Base-by-base conservation (phyloP, 768 basidiomycete genomes). In the Baorangia bicolor region DNA sequence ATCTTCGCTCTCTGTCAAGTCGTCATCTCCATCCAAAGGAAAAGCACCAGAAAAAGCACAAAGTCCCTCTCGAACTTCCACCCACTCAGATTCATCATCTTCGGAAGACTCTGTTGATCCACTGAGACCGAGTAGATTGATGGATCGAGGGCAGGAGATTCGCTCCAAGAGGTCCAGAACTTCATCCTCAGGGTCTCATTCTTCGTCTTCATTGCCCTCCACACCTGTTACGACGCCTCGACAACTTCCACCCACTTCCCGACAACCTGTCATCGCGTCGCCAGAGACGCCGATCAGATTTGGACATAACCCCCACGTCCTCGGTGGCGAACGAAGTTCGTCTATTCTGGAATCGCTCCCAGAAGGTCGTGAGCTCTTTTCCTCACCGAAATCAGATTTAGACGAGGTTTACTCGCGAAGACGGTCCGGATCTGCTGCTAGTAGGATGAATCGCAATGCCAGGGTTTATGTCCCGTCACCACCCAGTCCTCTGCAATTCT, bases 271-370 rank as follows among this genome's bases (percentile, higher is more conserved):
- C 34, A 52, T 70, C 21, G 63, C 58, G 0, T 49, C 69, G 5
- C 69, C 62, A 31, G 71, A 74, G 28, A 2, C 7, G 21, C 62
- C 59, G 2, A 23, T 67, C 20, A 59, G 42, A 43, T 72, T 72
- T 40, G 69, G 69, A 35, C 65, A 72, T 25, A 69, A 69, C 28
- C 72, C 72, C 12, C 54, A 66, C 21, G 40, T 31, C 18, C 28
- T 55, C 10, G 31, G 47, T 4, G 37, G 49, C 18, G 70, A 71
- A 39, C 59, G 61, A 37, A 45, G 41, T 14, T 43, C 65, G 4
- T 58, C 60, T 37, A 57, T 57, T 5, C 68, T 86, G 44, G 76
- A 79, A 52, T 74, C 79, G 7, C 75, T 85, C 2, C 84, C 79
- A 5, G 84, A 86, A 56, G 81, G 75, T 46, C 65, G 72, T 9